Conservation (phyloP, 2,329 filamentous ascomycete genomes). For the Sporothrix schenckii region DNA sequence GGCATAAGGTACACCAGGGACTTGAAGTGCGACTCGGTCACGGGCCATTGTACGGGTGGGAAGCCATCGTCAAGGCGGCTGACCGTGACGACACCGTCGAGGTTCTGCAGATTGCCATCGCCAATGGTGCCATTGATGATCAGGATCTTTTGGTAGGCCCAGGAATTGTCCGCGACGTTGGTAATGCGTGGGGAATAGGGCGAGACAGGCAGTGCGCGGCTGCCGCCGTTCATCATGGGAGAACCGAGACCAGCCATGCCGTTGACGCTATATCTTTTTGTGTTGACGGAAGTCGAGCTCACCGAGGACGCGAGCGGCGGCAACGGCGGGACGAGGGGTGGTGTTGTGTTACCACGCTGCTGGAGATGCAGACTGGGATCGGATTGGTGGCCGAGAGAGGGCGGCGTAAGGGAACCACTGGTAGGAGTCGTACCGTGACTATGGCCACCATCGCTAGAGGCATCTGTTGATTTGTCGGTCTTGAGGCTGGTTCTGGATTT, state of each 20-base stretch:
- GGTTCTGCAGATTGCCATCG: conserved; percentile 65
- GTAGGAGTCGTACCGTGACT: conserved; percentile 64
- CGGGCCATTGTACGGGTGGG: conserved; percentile 82
- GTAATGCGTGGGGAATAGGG: conserved; percentile 78
- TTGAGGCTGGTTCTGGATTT: conserved; percentile 76
- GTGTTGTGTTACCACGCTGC: conserved; percentile 47
- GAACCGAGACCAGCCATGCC: conserved; percentile 65
- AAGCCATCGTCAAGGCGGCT: conserved; percentile 84
- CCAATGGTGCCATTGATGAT: conserved; percentile 80
- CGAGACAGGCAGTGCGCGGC: conserved; percentile 65
- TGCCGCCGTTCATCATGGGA: conserved; percentile 56
- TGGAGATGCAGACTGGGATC: conserved; percentile 59
- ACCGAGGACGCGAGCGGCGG: conserved; percentile 42
- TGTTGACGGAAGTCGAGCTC: conserved; percentile 33
- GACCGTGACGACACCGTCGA: conserved; percentile 80
- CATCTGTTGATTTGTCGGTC: conserved; percentile 62
- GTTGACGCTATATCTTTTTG: conserved; percentile 65
- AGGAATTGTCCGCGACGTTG: conserved; percentile 79
- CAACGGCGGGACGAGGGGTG: conserved; percentile 41
- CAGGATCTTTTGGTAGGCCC: conserved; percentile 91
- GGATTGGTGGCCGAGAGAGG: conserved; percentile 66
- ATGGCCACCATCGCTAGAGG: conserved; percentile 62
- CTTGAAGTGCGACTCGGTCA: conserved; percentile 88
- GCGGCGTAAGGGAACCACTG: conserved; percentile 73
- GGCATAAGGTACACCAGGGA: conserved; percentile 86